Conservation (phyloP, 1,284 basidiomycete genomes). For the Leccinum solheimii region DNA sequence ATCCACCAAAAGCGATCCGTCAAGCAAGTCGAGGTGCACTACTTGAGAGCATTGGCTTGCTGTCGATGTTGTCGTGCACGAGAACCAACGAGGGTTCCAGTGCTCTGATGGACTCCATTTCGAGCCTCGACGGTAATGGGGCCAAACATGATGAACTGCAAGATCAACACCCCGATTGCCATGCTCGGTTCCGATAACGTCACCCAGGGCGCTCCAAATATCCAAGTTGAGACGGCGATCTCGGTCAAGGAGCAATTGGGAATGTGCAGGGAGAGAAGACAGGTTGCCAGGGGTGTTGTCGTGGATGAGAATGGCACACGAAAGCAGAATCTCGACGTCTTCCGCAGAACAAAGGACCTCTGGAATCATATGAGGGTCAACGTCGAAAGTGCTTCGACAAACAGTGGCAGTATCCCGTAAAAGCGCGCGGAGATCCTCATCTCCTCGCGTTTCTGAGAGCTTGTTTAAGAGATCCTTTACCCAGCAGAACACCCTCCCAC, state of each 20-base stretch:
- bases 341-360: constrained; percentile 23
- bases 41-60: constrained; percentile 12
- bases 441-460: constrained; percentile 23
- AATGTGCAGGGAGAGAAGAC: constrained; percentile 5
- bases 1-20: constrained; percentile 44
- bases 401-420: constrained; percentile 38
- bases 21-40: constrained; percentile 42
- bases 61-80: constrained; percentile 21
- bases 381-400: constrained; percentile 44
- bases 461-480: constrained; percentile 32
- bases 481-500: constrained; percentile 40
- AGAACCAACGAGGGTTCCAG: constrained; percentile 41
- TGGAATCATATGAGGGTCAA: constrained; percentile 25
- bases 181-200: constrained; percentile 8
- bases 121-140: constrained; percentile 31
- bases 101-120: constrained; percentile 33
- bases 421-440: constrained; percentile 25
- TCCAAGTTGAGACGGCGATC: constrained; percentile 33
- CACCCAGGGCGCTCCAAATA: background rate
- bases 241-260: constrained; percentile 26
- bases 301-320: constrained; percentile 38
- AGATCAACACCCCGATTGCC: constrained; percentile 32
- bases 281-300: constrained; percentile 30
- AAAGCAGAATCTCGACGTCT: constrained; percentile 36
- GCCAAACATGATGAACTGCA: constrained; percentile 41